phyloP scores from a whole-genome alignment of 169 alveolate genomes.

The Plasmodium vivax region DNA sequence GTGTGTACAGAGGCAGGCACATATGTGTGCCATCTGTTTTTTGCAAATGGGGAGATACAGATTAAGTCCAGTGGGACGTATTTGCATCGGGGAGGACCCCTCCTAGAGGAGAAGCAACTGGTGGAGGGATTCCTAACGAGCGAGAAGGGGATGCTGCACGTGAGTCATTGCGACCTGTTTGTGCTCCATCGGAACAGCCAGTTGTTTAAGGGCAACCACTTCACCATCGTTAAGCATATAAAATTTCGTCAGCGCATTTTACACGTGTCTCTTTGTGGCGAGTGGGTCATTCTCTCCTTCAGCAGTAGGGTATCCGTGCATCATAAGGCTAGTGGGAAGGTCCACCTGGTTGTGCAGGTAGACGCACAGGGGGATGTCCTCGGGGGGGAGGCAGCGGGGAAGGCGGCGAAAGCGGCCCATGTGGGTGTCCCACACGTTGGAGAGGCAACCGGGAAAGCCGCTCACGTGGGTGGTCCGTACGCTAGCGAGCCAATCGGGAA shows the following conservation, averaged over 20 bases:
- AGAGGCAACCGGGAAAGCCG: background rate
- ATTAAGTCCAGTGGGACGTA: background rate
- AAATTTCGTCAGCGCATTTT: background rate
- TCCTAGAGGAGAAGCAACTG: background rate
- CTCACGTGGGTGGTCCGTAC: no score
- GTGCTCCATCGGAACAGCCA: slow-evolving; percentile 1
- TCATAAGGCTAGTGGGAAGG: background rate
- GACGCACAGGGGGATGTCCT: slow-evolving; percentile 4
- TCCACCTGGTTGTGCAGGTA: background rate
- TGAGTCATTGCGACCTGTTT: slow-evolving; percentile 2
- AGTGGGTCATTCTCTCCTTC: slow-evolving; percentile 12
- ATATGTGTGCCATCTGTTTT: background rate
- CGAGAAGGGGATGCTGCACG: slow-evolving; percentile 22
- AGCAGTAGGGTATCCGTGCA: slow-evolving; percentile 1
- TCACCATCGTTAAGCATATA: slow-evolving; percentile 8
- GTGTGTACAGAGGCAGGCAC: slow-evolving; percentile 5
- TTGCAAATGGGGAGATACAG: background rate
- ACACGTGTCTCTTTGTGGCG: background rate
- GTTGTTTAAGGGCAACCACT: slow-evolving; percentile 12
- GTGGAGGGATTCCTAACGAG: background rate
- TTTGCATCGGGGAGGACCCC: background rate
- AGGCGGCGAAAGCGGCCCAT: background rate
- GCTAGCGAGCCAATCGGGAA: no score
- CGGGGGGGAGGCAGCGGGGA: background rate
- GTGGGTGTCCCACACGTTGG: background rate